phyloP scores from a whole-genome alignment of 805 yeast species.

The Cyberlindnera sargentensis region DNA sequence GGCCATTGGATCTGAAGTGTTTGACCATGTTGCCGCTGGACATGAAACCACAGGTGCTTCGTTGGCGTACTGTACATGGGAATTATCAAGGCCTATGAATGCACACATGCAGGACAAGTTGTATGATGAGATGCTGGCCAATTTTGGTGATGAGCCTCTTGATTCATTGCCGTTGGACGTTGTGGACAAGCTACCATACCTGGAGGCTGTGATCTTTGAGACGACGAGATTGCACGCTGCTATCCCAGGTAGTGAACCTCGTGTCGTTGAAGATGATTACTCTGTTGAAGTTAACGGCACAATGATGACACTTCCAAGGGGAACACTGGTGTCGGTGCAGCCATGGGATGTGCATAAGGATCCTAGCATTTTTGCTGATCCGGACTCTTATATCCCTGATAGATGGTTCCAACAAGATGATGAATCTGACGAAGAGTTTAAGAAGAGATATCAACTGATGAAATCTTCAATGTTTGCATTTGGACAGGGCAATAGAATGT shows the following conservation, averaged over 20 bases:
- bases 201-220: conserved; percentile 59
- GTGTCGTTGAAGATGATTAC: conserved; percentile 31
- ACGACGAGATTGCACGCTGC: conserved; percentile 57
- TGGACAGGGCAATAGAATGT: conserved; percentile 70
- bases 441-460: conserved; percentile 36
- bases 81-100: conserved; percentile 46
- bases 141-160: conserved; percentile 27
- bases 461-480: conserved; percentile 54
- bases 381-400: conserved; percentile 49
- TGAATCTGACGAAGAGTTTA: conserved; percentile 30
- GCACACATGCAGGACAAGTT: conserved; percentile 39
- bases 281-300: conserved; percentile 15
- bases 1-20: conserved; percentile 39
- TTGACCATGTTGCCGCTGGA: conserved; percentile 71
- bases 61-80: conserved; percentile 52
- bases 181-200: conserved; percentile 47
- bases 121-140: conserved; percentile 35
- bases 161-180: conserved; percentile 24
- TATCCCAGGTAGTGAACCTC: conserved; percentile 69
- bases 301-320: conserved; percentile 36
- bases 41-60: conserved; percentile 70
- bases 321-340: conserved; percentile 53
- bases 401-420: conserved; percentile 46
- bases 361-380: conserved; percentile 35
- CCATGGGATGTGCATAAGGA: conserved; percentile 61